Percentiles rank a stretch among this genome's conserved stretches.
These are phyloP conservation scores for Ceratonia siliqua DNA, from an alignment of 306 rosid genomes.

Conservation along the genomic window DNA sequence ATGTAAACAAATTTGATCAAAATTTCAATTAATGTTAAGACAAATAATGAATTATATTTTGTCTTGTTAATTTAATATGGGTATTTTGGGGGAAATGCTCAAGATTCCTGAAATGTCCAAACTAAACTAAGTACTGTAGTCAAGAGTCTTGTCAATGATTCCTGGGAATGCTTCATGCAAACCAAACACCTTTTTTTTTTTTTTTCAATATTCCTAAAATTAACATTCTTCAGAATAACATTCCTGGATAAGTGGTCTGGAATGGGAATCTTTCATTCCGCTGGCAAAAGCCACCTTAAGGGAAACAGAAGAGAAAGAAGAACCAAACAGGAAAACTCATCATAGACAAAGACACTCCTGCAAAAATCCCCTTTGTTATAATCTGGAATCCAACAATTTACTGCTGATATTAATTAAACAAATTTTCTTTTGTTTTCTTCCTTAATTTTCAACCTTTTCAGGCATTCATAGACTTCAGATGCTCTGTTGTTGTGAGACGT, in stretches of 20 bases:
- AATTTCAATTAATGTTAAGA: background rate
- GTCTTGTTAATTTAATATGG: background rate
- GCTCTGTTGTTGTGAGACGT: constrained; percentile 87
- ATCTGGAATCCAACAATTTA: background rate
- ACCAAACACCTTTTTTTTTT: no score
- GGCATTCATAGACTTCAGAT: constrained; percentile 92
- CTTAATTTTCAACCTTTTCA: constrained; percentile 35
- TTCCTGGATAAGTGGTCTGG: background rate
- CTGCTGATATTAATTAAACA: background rate
- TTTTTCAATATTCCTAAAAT: background rate
- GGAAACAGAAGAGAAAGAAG: background rate
- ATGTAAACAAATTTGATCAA: background rate
- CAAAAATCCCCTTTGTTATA: background rate
- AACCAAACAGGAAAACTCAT: no score
- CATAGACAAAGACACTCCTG: background rate
- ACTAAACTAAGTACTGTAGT: background rate
- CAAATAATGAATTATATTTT: background rate
- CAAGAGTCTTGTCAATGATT: background rate
- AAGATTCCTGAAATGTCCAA: background rate
- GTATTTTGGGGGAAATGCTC: background rate
- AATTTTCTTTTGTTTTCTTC: constrained; percentile 10
- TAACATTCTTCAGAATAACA: background rate
- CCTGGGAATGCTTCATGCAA: background rate
- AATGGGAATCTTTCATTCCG: background rate
- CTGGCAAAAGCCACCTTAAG: background rate